Base-by-base conservation (phyloP, 2,329 filamentous ascomycete species). In the Stenocarpella maydis region DNA sequence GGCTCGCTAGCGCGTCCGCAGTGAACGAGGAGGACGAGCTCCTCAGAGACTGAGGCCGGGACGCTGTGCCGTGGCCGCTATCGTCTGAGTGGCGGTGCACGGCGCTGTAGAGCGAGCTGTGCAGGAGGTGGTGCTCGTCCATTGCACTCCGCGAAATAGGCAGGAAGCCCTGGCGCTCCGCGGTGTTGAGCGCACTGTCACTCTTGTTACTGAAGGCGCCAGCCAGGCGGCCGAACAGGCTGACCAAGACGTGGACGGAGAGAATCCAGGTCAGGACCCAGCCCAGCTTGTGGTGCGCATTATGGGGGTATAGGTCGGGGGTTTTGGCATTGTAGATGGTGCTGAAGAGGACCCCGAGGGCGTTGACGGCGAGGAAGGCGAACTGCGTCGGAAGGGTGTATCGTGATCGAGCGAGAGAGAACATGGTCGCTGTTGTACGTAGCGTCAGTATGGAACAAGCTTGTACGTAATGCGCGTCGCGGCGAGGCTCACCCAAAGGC, bases 201-300 rank as follows among this genome's bases (percentile, higher is more conserved):
- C 55, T 28, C 14, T 65, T 47, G 31, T 58, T 69, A 45, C 71
- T 80, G 68, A 85, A 78, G 28, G 79, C 79, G 19, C 85, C 84
- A 5, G 86, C 84, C 71, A 92, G 87, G 50, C 85, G 82, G 65
- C 90, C 89, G 55, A 93, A 80, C 67, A 94, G 77, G 60, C 89
- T 88, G 77, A 97, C 82, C 47, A 91, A 75, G 19, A 91, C 85
- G 81, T 97, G 95, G 0, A 86, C 89, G 65, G 85, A 85, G 14
- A 92, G 85, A 4, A 95, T 83, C 84, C 88, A 92, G 3, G 92
- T 95, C 37, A 91, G 86, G 50, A 93, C 84, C 95, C 95, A 98
- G 67, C 94, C 94, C 52, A 95, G 86, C 78, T 92, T 94, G 82
- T 94, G 90, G 79, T 98, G 95, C n/a, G 91, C 88, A 77, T 97